Base-by-base conservation (phyloP, 176 grass and related monocot species). In the Rhynchospora tenuis region DNA sequence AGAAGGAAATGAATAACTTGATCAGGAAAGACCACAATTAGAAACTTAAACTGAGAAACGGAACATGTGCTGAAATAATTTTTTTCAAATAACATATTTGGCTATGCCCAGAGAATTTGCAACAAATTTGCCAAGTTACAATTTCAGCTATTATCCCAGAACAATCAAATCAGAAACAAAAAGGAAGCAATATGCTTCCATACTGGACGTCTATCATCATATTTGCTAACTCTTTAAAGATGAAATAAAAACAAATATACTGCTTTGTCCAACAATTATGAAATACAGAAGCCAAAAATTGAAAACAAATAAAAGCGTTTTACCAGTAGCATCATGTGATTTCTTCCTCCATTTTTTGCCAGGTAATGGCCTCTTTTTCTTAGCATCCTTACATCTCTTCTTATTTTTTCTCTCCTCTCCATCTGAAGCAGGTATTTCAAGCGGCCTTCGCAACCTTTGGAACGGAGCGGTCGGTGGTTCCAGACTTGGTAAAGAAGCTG, bases 401-500 rank as follows among this genome's bases (percentile, higher is more conserved):
- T 88, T 94, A 80, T 88, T 86, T 81, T 61, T 86, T 17, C 22
- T 28, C 27, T 91, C 86, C 3, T 91, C 87, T 86, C 46, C 81
- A 68, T 78, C 81, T 28, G 86, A 89, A 61, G 45, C 82, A 78
- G 81, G 84, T 33, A 54, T 73, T 84, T 94, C 92, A 64, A 94
- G 62, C 72, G 90, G 87, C 69, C 56, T 81, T 78, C 86, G 85
- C 56, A 98, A 66, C 22, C 95, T 94, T 50, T 91, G 92, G 86
- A 98, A 98, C 67, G 95, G 92, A 84, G 57, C 83, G 74, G 95
- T 91, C 6, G 92, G 95, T 48, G 90, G 86, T n/a, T 98, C 95
- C 27, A 94, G 84, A 74, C 84, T 85, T 84, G 95, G 92, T 81
- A 94, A 56, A 38, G 81, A 86, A 55, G 89, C 87, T 76, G 85